A percentile compares a stretch with the other conserved stretches of the same genome.
phyloP scores from a whole-genome alignment of 163 green algal species.

The Scenedesmus sp. region DNA sequence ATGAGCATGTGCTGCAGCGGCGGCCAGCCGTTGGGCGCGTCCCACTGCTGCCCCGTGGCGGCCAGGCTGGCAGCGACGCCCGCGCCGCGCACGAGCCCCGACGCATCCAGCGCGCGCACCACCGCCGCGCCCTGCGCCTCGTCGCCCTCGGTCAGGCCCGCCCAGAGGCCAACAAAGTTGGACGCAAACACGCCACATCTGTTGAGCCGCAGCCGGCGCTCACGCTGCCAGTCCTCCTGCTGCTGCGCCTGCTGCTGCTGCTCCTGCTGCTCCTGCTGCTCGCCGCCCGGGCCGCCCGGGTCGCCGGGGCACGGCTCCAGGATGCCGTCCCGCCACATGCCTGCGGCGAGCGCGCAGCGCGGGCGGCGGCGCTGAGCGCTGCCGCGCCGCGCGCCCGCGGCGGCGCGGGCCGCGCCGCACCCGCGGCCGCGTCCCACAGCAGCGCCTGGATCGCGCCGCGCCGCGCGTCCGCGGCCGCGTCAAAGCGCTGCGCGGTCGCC shows the following conservation, averaged over 20 bases:
- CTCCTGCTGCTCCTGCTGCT: constrained; percentile 26
- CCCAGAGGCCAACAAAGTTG: constrained; percentile 90
- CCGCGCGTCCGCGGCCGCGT: constrained; percentile 27
- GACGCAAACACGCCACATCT: constrained; percentile 48
- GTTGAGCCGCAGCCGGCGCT: neutral
- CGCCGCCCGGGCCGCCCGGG: too few species aligned
- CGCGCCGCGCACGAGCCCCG: constrained; percentile 68
- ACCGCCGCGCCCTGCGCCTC: constrained; percentile 46
- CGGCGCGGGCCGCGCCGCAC: too few species aligned
- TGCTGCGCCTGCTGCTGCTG: constrained; percentile 11
- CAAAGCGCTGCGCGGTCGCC: constrained; percentile 50
- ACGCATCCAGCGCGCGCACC: constrained; percentile 65
- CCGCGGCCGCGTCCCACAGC: constrained; percentile 73
- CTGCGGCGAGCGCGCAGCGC: neutral
- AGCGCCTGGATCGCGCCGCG: constrained; percentile 70
- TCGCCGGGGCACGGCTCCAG: constrained; percentile 9
- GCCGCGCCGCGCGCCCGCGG: too few species aligned
- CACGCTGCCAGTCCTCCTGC: neutral
- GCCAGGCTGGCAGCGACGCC: constrained; percentile 69
- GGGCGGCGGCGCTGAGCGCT: too few species aligned
- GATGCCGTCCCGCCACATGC: constrained; percentile 74
- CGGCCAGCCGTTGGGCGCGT: constrained; percentile 95
- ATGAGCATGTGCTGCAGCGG: constrained; percentile 88
- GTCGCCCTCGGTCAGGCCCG: constrained; percentile 56
- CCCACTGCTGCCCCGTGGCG: constrained; percentile 89